phyloP scores from a whole-genome alignment of 2,329 filamentous ascomycete genomes.

The Pseudogymnoascus sp. region DNA sequence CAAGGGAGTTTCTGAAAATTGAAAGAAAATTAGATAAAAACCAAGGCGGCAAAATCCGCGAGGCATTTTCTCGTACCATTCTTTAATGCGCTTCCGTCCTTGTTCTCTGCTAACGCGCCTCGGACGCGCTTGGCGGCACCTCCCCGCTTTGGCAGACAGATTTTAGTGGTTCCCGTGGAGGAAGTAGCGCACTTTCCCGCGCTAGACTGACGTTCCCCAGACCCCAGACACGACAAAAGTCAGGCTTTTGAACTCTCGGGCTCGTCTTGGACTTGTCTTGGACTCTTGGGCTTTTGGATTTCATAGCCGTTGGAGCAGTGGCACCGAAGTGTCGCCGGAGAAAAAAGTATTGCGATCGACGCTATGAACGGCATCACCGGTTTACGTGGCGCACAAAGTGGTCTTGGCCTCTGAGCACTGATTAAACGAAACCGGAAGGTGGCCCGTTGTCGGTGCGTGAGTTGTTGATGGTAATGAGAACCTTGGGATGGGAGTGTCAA shows the following conservation, averaged over 20 bases:
- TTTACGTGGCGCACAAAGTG: background rate
- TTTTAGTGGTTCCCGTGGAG: background rate
- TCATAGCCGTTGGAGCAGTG: background rate
- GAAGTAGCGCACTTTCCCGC: background rate
- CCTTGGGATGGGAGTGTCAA: background rate
- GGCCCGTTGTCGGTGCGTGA: background rate
- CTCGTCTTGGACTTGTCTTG: background rate
- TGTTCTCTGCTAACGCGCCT: background rate
- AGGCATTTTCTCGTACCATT: background rate
- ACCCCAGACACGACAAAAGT: background rate
- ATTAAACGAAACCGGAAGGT: background rate
- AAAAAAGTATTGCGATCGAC: conserved; percentile 1
- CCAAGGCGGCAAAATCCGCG: background rate
- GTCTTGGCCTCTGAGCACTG: background rate
- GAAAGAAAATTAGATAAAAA: background rate
- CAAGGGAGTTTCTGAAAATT: background rate
- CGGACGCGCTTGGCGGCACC: background rate
- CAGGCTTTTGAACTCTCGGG: background rate
- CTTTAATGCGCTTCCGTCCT: background rate
- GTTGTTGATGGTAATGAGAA: background rate
- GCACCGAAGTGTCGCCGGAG: background rate
- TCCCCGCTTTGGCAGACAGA: background rate
- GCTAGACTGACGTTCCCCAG: background rate
- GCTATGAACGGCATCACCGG: background rate
- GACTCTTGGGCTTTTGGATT: background rate